A percentile compares a stretch with the other conserved stretches of the same genome.
phyloP scores from a whole-genome alignment of 176 grass and related monocot species.

The Alopecurus myosuroides region DNA sequence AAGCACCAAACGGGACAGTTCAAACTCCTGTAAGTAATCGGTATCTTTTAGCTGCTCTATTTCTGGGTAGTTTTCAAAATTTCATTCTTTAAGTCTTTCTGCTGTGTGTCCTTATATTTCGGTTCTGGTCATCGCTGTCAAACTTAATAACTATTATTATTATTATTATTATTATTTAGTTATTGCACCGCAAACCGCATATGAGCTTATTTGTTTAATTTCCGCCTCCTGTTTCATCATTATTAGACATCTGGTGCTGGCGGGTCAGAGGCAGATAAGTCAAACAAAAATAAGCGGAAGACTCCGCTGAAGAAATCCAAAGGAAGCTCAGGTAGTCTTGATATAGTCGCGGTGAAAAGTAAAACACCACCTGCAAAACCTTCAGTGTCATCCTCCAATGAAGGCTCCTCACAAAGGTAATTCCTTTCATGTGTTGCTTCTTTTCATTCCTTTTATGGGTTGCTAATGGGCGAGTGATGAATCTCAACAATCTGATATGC shows the following conservation, averaged over 20 bases:
- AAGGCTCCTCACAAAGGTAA: conserved; percentile 58
- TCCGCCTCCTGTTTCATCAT: background rate
- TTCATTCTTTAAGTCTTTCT: background rate
- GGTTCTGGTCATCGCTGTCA: background rate
- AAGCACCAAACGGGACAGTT: conserved; percentile 46
- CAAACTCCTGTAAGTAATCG: conserved; percentile 58
- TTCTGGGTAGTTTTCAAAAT: background rate
- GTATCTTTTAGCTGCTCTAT: conserved; percentile 5
- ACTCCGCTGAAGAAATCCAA: conserved; percentile 49
- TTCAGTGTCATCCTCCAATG: conserved; percentile 45
- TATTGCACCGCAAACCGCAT: background rate
- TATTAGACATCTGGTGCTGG: conserved; percentile 47
- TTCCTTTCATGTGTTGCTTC: conserved; percentile 25
- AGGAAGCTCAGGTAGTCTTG: conserved; percentile 54
- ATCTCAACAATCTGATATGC: conserved; percentile 21
- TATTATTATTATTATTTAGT: background rate
- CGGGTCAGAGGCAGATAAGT: conserved; percentile 44
- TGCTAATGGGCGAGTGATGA: background rate
- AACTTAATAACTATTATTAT: conserved; percentile 13
- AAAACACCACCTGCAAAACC: conserved; percentile 40
- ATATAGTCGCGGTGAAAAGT: conserved; percentile 36
- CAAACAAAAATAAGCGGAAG: conserved; percentile 45
- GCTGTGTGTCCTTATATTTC: background rate
- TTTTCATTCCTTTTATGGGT: background rate
- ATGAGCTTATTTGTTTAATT: conserved; percentile 2